A percentile compares a stretch with the other conserved stretches of the same genome.
Evolutionary conservation across 495 filamentous ascomycete species (phyloP).

Genomic region (Aspergillus mulundensis): DNA sequence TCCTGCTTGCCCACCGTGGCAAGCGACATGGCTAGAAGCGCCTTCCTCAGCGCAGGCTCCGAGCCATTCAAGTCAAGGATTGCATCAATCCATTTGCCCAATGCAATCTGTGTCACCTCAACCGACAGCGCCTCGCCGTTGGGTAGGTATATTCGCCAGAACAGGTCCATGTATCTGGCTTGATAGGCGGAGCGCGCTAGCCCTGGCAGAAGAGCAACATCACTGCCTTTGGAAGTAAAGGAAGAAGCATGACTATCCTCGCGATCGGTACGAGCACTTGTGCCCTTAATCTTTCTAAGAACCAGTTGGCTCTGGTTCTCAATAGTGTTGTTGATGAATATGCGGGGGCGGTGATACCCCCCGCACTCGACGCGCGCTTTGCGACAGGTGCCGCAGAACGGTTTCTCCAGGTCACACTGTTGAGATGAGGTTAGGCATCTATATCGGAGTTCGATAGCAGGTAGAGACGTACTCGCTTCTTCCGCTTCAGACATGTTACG

Average conservation of each 20-base stretch:
- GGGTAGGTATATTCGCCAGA: conserved; percentile 8
- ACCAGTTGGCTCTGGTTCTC: neutral
- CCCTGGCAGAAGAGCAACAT: neutral
- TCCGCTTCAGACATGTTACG: conserved; percentile 9
- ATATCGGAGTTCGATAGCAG: neutral
- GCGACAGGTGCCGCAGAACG: conserved; percentile 10
- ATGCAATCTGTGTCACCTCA: neutral
- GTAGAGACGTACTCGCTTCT: conserved; percentile 2
- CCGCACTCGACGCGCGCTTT: conserved; percentile 10
- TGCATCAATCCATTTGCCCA: conserved; percentile 9
- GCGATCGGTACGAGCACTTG: neutral
- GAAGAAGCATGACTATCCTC: neutral
- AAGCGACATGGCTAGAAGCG: neutral
- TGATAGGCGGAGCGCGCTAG: conserved; percentile 9
- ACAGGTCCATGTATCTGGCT: conserved; percentile 7
- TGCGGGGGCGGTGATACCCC: conserved; percentile 8
- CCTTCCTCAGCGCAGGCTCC: neutral
- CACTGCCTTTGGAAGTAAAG: neutral
- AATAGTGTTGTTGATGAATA: conserved; percentile 10
- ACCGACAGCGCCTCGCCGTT: conserved; percentile 1
- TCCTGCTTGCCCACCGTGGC: conserved; percentile 2
- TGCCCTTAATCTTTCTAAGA: neutral
- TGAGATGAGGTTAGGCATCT: neutral
- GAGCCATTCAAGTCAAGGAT: neutral
- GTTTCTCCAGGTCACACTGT: conserved; percentile 10